Evolutionary conservation across 2,329 filamentous ascomycete genomes (phyloP), one percentile per base, ranked within the genome.

Genomic region (Geosmithia putterillii): DNA sequence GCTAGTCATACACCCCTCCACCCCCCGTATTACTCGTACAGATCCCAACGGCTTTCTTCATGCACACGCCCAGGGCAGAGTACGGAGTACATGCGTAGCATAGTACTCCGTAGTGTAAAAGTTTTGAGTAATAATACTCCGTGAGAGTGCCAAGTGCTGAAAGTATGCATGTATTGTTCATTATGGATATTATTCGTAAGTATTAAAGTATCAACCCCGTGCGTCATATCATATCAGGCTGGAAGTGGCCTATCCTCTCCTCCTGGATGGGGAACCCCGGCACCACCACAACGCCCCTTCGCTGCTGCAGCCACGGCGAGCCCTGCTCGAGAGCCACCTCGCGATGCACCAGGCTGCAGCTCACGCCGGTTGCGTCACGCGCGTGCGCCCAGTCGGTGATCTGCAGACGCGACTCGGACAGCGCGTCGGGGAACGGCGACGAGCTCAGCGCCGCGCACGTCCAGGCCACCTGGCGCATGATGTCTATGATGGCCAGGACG

Each of bases 381-480:
- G 52, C 43, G 36, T 62, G 60, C 2, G 48, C 50, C 54, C 58
- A 63, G 23, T 57, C 54, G 0, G 56, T 51, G 4, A 63, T 48
- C 23, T 59, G 56, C 12, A 57, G 42, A 7, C 49, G 47, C 17
- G 56, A 56, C 42, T 63, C 60, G 0, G 57, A 59, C 0, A 60
- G 38, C 0, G 51, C 46, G 3, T 52, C 48, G 0, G 54, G 54
- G 40, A 62, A 58, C 0, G 61, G 61, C 2, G 61, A 62, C 2
- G 59, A 49, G 41, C 58, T 62, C 9, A 63, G 50, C 2, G 52
- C 51, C 1, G 60, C 59, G 21, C 58, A 63, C 1, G 53, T 56
- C 61, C 61, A 64, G 9, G 56, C 57, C 59, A 63, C 61, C 42
- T 62, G 59, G 39, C 63, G 59, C 3, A 63, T 52, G 2, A 62